Evolutionary conservation across 129 eudicot species (phyloP).

Genomic region (Tagetes patula): DNA sequence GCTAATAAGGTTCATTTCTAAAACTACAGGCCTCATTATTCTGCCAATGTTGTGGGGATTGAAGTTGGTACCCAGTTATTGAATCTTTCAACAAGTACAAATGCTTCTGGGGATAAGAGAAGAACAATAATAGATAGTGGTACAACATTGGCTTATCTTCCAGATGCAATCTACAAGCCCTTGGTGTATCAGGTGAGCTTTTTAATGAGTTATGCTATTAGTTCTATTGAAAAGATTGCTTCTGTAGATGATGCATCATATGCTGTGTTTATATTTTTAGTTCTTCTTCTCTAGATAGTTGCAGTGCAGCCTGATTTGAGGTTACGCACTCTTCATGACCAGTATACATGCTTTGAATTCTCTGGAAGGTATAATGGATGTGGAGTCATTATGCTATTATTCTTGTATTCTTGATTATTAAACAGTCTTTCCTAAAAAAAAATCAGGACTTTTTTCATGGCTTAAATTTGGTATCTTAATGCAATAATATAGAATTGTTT

Average conservation of each 20-base stretch:
- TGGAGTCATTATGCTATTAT: slow-evolving; percentile 10
- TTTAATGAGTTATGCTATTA: not conserved
- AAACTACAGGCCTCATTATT: slow-evolving; percentile 69
- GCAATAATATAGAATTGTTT: slow-evolving; percentile 15
- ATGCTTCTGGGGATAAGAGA: slow-evolving; percentile 40
- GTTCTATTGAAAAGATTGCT: slow-evolving; percentile 23
- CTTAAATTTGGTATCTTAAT: slow-evolving; percentile 3
- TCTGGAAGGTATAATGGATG: slow-evolving; percentile 62
- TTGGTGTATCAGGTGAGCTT: slow-evolving; percentile 54
- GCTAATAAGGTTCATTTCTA: not conserved
- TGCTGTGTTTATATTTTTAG: slow-evolving; percentile 14
- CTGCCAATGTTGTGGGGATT: slow-evolving; percentile 71
- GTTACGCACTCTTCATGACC: slow-evolving; percentile 71
- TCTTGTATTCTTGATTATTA: slow-evolving; percentile 11
- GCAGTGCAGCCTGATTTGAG: slow-evolving; percentile 71
- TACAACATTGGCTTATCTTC: slow-evolving; percentile 88
- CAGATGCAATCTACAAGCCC: slow-evolving; percentile 61
- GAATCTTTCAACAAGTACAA: slow-evolving; percentile 49
- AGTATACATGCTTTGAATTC: slow-evolving; percentile 85
- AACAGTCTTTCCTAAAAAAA: not conserved
- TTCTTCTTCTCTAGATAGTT: slow-evolving; percentile 54
- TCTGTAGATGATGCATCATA: slow-evolving; percentile 22
- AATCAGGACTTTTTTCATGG: slow-evolving; percentile 16
- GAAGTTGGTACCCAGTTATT: slow-evolving; percentile 57
- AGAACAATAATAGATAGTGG: slow-evolving; percentile 81